Evolutionary conservation across 495 filamentous ascomycete species (phyloP).

Genomic region (Bathelium albidoporum): DNA sequence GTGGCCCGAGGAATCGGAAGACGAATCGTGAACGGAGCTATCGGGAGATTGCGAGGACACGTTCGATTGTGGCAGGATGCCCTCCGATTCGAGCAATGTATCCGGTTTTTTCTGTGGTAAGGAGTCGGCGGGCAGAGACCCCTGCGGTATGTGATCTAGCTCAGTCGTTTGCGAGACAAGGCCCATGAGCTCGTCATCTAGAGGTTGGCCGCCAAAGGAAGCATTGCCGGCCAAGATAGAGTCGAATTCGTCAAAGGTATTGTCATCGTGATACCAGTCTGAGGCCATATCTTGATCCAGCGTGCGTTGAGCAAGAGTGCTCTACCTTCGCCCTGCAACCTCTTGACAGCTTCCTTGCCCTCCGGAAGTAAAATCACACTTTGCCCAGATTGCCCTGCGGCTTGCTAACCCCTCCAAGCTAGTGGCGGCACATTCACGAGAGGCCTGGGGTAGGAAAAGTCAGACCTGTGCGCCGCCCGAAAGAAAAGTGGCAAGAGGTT

Average conservation of each 20-base stretch:
- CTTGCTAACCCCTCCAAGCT: neutral
- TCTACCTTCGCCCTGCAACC: neutral
- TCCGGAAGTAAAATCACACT: neutral
- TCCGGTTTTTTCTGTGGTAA: neutral
- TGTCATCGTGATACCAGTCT: neutral
- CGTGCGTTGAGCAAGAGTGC: neutral
- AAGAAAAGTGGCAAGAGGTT: neutral
- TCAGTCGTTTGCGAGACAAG: neutral
- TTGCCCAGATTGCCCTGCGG: neutral
- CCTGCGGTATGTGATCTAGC: neutral
- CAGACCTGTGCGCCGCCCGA: neutral
- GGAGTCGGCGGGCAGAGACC: neutral
- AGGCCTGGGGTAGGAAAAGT: neutral
- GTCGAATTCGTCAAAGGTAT: neutral
- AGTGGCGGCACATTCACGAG: neutral
- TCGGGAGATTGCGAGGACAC: slow-evolving; percentile 25
- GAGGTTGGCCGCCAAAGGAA: neutral
- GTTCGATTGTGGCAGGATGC: neutral
- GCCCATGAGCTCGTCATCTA: neutral
- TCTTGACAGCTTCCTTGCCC: neutral
- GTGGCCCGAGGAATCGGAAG: slow-evolving; percentile 35
- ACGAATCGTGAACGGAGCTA: slow-evolving; percentile 38
- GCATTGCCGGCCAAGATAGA: neutral
- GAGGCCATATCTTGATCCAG: neutral
- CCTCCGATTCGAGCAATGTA: neutral